Percentiles rank a stretch among this genome's conserved stretches.
phyloP scores from a whole-genome alignment of 257 asterid genomes.

The Solanum corneliomulleri region DNA sequence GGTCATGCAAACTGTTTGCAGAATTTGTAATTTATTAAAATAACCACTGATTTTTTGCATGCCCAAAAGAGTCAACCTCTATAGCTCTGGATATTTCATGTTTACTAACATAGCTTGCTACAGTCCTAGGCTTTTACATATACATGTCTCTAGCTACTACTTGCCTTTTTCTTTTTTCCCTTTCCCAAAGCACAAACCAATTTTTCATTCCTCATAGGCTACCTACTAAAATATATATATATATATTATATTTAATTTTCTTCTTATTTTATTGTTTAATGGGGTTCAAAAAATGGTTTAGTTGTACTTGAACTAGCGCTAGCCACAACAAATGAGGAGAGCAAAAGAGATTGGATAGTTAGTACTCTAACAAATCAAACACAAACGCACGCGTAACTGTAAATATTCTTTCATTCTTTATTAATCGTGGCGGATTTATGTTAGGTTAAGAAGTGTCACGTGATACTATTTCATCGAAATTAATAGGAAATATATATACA shows the following conservation, averaged over 20 bases:
- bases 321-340: neutral
- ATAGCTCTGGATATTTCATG: neutral
- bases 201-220: neutral
- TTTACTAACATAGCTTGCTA: neutral
- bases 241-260: too few species aligned
- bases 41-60: neutral
- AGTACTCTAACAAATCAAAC: neutral
- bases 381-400: too few species aligned
- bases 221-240: neutral
- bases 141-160: neutral
- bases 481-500: too few species aligned
- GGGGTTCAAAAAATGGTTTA: neutral
- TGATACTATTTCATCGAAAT: too few species aligned
- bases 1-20: neutral
- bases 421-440: fast-evolving
- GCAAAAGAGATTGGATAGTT: neutral
- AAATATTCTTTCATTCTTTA: too few species aligned
- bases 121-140: neutral
- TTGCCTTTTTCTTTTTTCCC: neutral
- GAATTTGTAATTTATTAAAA: neutral
- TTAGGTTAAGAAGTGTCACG: too few species aligned
- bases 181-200: neutral
- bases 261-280: neutral
- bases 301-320: neutral
- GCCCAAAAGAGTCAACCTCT: constrained; percentile 1